Percentiles rank a stretch among this genome's conserved stretches.
These are phyloP conservation scores for Malassezia restricta DNA, from an alignment of 1,284 basidiomycete genomes.

Conservation along the genomic window DNA sequence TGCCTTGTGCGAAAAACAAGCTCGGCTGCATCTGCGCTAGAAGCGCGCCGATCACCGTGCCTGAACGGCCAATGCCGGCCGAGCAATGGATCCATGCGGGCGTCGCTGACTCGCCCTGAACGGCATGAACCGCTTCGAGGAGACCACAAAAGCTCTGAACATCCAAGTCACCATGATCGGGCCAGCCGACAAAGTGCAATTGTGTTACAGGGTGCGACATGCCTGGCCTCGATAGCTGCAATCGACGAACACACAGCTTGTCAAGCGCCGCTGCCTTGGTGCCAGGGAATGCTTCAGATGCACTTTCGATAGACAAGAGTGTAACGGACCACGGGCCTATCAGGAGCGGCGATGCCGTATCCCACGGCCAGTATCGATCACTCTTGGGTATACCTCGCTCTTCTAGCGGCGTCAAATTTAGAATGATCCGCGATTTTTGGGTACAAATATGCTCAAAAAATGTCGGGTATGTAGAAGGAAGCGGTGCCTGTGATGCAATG, in stretches of 20 bases:
- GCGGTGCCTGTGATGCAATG: conserved; percentile 88
- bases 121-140: conserved; percentile 28
- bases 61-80: conserved; percentile 49
- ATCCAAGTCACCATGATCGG: conserved; percentile 65
- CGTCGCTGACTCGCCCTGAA: conserved; percentile 46
- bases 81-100: conserved; percentile 69
- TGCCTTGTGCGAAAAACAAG: not conserved
- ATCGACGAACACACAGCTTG: not conserved
- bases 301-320: not conserved
- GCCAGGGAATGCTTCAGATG: not conserved
- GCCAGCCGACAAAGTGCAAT: conserved; percentile 64
- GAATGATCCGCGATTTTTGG: conserved; percentile 20
- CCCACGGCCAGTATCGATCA: conserved; percentile 38
- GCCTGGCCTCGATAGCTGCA: not conserved
- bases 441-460: conserved; percentile 53
- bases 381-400: conserved; percentile 32
- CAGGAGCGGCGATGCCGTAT: conserved; percentile 14
- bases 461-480: conserved; percentile 75
- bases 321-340: not conserved
- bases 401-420: conserved; percentile 38
- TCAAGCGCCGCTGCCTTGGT: conserved; percentile 14
- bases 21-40: conserved; percentile 16
- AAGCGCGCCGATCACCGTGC: conserved; percentile 50
- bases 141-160: conserved; percentile 19
- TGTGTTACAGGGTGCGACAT: conserved; percentile 51